Percentiles rank a stretch among this genome's conserved stretches.
Evolutionary conservation across 1,284 basidiomycete species (phyloP).

Genomic region (Microbotryum violaceum): DNA sequence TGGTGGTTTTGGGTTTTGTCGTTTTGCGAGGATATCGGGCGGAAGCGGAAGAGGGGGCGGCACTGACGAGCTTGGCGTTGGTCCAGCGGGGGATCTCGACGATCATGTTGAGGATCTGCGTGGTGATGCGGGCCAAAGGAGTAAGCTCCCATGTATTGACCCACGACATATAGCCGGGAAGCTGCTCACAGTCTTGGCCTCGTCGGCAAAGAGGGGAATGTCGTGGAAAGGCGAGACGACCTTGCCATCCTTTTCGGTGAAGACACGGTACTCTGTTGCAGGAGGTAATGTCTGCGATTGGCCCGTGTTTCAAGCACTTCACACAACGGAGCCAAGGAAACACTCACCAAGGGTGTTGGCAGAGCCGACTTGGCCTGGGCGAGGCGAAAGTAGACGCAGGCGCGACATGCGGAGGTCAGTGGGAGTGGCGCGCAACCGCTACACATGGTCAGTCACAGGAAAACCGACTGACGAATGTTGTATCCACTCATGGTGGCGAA

Average conservation of each 20-base stretch:
- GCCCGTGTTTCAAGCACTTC: too few relatives aligned
- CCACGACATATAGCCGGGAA: too few relatives aligned
- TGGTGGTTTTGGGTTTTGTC: background rate
- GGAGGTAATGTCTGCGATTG: background rate
- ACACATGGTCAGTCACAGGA: too few relatives aligned
- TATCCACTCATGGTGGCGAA: too few relatives aligned
- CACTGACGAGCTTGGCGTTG: constrained; percentile 50
- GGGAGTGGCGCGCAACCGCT: background rate
- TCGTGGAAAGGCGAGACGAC: constrained; percentile 91
- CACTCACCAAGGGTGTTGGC: constrained; percentile 80
- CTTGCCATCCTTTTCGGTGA: constrained; percentile 76
- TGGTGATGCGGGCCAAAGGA: background rate
- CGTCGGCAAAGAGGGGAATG: constrained; percentile 91
- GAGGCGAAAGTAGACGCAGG: background rate
- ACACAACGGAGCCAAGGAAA: too few relatives aligned
- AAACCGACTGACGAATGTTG: too few relatives aligned
- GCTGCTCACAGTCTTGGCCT: constrained; percentile 50
- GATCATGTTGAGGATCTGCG: constrained; percentile 85
- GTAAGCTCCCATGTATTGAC: constrained; percentile 3
- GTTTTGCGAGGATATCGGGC: background rate
- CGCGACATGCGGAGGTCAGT: background rate
- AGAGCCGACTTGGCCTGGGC: constrained; percentile 54
- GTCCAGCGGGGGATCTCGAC: constrained; percentile 99
- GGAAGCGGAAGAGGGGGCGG: background rate
- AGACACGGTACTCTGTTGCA: constrained; percentile 79